A percentile compares a stretch with the other conserved stretches of the same genome.
Conservation (phyloP, 495 filamentous ascomycete species). For the Xylaria castorea region DNA sequence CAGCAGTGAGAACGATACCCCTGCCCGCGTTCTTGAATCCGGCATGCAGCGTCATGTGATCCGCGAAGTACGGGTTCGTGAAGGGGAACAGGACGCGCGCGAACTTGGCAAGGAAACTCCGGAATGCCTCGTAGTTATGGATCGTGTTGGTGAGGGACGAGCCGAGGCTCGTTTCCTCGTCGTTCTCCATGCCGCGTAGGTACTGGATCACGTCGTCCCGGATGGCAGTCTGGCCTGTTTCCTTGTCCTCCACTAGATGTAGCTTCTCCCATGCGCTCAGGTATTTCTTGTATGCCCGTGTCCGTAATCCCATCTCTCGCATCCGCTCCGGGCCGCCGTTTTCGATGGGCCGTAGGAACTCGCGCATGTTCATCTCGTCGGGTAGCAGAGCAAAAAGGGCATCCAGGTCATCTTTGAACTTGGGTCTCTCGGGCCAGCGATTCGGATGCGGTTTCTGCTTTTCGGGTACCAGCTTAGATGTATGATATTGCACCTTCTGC, state of each 20-base stretch:
- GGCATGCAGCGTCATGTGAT: constrained; percentile 41
- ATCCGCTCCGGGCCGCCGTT: constrained; percentile 28
- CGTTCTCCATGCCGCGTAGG: constrained; percentile 22
- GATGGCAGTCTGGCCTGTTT: constrained; percentile 26
- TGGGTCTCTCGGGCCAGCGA: constrained; percentile 12
- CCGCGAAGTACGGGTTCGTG: constrained; percentile 42
- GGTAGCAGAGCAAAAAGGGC: constrained; percentile 23
- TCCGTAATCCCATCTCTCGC: constrained; percentile 29
- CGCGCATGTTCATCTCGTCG: constrained; percentile 29
- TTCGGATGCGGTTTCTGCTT: not conserved
- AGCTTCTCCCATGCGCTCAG: constrained; percentile 32
- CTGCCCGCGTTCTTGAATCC: constrained; percentile 33
- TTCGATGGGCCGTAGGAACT: constrained; percentile 28
- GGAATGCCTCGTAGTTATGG: constrained; percentile 41
- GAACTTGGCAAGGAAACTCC: constrained; percentile 36
- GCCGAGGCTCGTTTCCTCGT: constrained; percentile 21
- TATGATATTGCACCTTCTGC: not conserved
- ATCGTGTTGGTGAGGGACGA: constrained; percentile 30
- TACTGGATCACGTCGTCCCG: constrained; percentile 39
- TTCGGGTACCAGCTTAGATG: not conserved
- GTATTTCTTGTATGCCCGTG: constrained; percentile 28
- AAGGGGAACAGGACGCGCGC: constrained; percentile 42
- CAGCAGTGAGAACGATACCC: constrained; percentile 47
- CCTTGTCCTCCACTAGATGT: constrained; percentile 23
- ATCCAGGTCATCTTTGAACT: constrained; percentile 20